Evolutionary conservation across 116 monocot species (phyloP).

Genomic region (Dioscorea cayenensis): DNA sequence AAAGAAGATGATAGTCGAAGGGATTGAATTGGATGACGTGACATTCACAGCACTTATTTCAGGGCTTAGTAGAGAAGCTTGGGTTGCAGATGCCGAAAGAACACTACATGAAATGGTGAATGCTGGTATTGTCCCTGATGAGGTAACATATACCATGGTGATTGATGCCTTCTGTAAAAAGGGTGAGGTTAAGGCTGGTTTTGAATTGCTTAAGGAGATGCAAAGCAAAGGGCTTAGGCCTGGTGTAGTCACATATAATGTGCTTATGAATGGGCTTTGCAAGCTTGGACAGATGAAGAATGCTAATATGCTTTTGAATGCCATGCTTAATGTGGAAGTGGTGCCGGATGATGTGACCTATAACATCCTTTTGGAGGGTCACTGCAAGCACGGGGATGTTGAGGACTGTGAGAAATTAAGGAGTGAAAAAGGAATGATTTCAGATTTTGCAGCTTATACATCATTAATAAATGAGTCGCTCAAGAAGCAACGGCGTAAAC

Average conservation of each 20-base stretch:
- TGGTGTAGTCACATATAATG: constrained; percentile 75
- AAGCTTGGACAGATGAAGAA: constrained; percentile 89
- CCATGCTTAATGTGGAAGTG: constrained; percentile 72
- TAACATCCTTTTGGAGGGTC: constrained; percentile 75
- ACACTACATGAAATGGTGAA: constrained; percentile 54
- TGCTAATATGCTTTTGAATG: constrained; percentile 73
- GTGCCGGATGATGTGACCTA: constrained; percentile 75
- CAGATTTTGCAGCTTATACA: constrained; percentile 63
- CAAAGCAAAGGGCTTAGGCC: constrained; percentile 44
- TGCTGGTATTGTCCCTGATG: constrained; percentile 42
- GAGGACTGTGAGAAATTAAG: constrained; percentile 31
- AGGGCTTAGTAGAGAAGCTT: constrained; percentile 58
- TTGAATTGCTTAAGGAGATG: constrained; percentile 65
- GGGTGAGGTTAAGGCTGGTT: constrained; percentile 51
- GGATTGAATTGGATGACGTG: constrained; percentile 56
- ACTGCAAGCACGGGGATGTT: constrained; percentile 46
- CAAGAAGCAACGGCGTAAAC: constrained; percentile 21
- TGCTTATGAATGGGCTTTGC: constrained; percentile 74
- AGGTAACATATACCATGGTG: constrained; percentile 53
- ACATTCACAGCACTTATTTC: constrained; percentile 68
- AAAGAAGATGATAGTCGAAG: constrained; percentile 45
- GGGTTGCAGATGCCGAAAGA: constrained; percentile 33
- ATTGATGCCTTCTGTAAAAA: constrained; percentile 63
- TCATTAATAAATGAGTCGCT: constrained; percentile 42
- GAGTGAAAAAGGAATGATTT: constrained; percentile 71